Evolutionary conservation across 139 green algal species (phyloP).

Genomic region (Coelastrella sp.): DNA sequence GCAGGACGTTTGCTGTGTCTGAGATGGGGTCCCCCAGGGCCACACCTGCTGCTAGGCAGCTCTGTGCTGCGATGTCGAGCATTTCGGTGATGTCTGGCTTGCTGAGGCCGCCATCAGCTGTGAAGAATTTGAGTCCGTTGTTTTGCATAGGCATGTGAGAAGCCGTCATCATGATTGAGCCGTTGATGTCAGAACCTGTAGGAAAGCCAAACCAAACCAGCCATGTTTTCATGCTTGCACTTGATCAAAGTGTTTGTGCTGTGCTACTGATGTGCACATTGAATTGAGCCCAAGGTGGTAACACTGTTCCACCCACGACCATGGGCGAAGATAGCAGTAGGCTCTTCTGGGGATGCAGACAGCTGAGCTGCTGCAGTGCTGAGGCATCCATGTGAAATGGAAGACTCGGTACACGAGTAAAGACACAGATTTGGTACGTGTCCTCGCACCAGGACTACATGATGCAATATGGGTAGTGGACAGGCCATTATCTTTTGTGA

Average conservation of each 20-base stretch:
- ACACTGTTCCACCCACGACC: no score
- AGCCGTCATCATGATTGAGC: slow-evolving; percentile 92
- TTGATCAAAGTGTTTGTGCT: no score
- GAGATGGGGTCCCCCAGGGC: neutral
- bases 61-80: slow-evolving; percentile 68
- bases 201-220: neutral
- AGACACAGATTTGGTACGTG: no score
- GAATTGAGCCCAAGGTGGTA: no score
- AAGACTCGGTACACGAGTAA: no score
- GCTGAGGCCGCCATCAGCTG: slow-evolving; percentile 75
- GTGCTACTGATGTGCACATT: no score
- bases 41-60: slow-evolving; percentile 21
- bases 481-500: no score
- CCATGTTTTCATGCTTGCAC: no score
- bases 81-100: slow-evolving; percentile 90
- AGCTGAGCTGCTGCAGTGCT: neutral
- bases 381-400: no score
- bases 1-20: slow-evolving; percentile 7
- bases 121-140: slow-evolving; percentile 94
- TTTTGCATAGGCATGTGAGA: slow-evolving; percentile 89
- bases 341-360: neutral
- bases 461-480: no score
- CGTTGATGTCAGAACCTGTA: slow-evolving; percentile 39
- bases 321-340: no score
- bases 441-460: no score